These are phyloP conservation scores for Bifiguratus adelaidae DNA, from an alignment of 192 early-diverging fungal genomes.

Conservation along the genomic window DNA sequence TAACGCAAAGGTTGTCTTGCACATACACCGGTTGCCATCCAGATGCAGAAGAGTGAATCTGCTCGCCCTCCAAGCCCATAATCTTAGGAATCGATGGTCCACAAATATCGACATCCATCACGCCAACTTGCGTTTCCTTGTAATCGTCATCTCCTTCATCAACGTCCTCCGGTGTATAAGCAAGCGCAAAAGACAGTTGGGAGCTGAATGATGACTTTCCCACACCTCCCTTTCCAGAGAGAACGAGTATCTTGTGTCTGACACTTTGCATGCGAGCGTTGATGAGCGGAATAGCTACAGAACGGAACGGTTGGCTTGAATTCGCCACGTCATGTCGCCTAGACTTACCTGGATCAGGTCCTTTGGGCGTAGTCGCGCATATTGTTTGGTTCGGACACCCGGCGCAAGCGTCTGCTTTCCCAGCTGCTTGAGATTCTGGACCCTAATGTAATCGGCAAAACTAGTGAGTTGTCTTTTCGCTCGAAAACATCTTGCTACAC, in stretches of 20 bases:
- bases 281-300: conserved; percentile 49
- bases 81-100: conserved; percentile 92
- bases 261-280: conserved; percentile 45
- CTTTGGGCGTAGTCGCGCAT: conserved; percentile 67
- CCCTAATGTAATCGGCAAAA: conserved; percentile 27
- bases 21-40: conserved; percentile 80
- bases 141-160: conserved; percentile 21
- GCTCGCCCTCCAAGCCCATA: conserved; percentile 74
- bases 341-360: conserved; percentile 59
- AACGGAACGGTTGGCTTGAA: not conserved
- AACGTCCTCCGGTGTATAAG: conserved; percentile 14
- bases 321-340: not conserved
- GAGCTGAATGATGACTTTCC: conserved; percentile 92
- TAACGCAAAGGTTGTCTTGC: conserved; percentile 69
- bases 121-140: conserved; percentile 49
- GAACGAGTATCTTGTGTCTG: conserved; percentile 87
- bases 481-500: not conserved
- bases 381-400: conserved; percentile 75
- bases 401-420: conserved; percentile 61
- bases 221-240: conserved; percentile 98
- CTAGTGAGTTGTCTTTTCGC: too few relatives aligned
- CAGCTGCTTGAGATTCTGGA: conserved; percentile 57
- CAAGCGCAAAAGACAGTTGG: conserved; percentile 80
- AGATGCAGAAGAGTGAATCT: conserved; percentile 69
- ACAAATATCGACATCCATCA: conserved; percentile 94